These are phyloP conservation scores for Rhinocladiella similis DNA, from an alignment of 2,329 filamentous ascomycete genomes.

Conservation along the genomic window DNA sequence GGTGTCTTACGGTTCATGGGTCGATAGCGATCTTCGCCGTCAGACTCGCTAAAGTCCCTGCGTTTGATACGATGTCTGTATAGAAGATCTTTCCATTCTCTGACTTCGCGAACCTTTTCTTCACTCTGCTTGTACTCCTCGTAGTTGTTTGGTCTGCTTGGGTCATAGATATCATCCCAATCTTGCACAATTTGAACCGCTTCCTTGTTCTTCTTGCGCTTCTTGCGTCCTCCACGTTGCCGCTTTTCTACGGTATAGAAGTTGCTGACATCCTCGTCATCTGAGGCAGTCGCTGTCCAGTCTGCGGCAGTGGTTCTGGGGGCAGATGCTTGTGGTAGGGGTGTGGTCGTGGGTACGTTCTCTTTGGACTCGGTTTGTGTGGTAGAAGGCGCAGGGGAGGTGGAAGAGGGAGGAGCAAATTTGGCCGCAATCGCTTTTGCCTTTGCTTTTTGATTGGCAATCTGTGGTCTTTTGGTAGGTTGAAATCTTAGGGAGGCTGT, in stretches of 20 bases:
- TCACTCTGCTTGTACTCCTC: conserved; percentile 83
- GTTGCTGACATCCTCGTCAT: conserved; percentile 74
- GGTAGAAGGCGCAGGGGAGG: conserved; percentile 30
- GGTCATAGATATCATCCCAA: conserved; percentile 92
- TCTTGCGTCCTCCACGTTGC: conserved; percentile 74
- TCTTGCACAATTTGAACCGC: conserved; percentile 58
- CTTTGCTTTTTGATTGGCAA: conserved; percentile 61
- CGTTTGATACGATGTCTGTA: conserved; percentile 67
- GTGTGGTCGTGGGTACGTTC: conserved; percentile 11
- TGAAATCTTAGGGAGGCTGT: conserved; percentile 76
- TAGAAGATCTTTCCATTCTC: conserved; percentile 81
- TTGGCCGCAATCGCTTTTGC: conserved; percentile 63
- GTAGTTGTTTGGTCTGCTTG: conserved; percentile 76
- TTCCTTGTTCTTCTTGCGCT: conserved; percentile 72
- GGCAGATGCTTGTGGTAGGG: conserved; percentile 33
- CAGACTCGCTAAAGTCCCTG: conserved; percentile 47
- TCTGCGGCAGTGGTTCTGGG: conserved; percentile 74
- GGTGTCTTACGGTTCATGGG: conserved; percentile 48
- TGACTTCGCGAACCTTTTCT: conserved; percentile 75
- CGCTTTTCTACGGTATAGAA: conserved; percentile 67
- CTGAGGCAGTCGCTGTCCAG: conserved; percentile 68
- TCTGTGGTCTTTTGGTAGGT: conserved; percentile 75
- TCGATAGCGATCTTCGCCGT: conserved; percentile 48
- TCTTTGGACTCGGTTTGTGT: conserved; percentile 26
- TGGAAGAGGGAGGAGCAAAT: conserved; percentile 34